A percentile compares a stretch with the other conserved stretches of the same genome.
phyloP scores from a whole-genome alignment of 2,329 filamentous ascomycete genomes.

The Penicillium brevicompactum region DNA sequence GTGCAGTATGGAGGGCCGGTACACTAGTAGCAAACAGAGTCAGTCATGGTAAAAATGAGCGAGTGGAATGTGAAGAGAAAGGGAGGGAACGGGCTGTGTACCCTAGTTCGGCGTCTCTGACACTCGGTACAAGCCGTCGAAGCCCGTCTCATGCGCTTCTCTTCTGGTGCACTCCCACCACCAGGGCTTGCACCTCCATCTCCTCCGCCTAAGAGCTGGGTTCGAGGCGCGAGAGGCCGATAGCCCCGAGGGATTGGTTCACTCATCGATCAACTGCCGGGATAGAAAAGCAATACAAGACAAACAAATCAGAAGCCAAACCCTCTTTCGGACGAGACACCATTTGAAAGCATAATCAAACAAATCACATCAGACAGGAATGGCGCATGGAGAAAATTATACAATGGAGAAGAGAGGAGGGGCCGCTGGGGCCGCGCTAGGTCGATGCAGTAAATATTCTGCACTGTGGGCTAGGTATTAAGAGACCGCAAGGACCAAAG shows the following conservation, averaged over 20 bases:
- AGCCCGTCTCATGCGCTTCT: constrained; percentile 36
- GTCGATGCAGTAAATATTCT: constrained; percentile 3
- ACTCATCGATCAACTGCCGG: constrained; percentile 25
- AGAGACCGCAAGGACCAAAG: background rate
- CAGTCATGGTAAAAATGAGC: background rate
- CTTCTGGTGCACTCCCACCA: constrained; percentile 25
- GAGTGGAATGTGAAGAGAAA: background rate
- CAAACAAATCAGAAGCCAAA: constrained; percentile 2
- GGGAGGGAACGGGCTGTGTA: constrained; percentile 18
- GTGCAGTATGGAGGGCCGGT: constrained; percentile 32
- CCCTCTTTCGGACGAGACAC: background rate
- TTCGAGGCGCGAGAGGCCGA: constrained; percentile 37
- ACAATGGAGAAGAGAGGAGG: constrained; percentile 7
- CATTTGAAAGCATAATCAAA: constrained; percentile 12
- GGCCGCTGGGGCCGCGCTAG: constrained; percentile 1
- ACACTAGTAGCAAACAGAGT: constrained; percentile 27
- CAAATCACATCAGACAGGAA: background rate
- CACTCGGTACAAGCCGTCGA: constrained; percentile 42
- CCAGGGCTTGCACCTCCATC: constrained; percentile 17
- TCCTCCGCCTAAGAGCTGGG: constrained; percentile 13
- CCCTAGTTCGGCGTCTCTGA: constrained; percentile 41
- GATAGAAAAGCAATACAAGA: background rate
- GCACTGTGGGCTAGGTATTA: constrained; percentile 2
- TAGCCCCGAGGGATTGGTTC: constrained; percentile 29
- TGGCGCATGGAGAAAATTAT: constrained; percentile 4